Evolutionary conservation across 345 rosid species (phyloP).

Genomic region (Arabis hirsuta): DNA sequence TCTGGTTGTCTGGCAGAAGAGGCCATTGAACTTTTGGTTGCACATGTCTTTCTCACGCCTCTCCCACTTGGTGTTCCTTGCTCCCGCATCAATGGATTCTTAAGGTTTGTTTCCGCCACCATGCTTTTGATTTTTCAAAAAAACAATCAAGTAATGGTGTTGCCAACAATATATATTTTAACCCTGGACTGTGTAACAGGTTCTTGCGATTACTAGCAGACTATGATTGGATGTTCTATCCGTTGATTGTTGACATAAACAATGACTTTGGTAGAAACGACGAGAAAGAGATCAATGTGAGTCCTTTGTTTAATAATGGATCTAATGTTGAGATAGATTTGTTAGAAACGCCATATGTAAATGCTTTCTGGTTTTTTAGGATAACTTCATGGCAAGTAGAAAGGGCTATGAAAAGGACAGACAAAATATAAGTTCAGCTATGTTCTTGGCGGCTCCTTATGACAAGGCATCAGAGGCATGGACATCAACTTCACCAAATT

Average conservation of each 20-base stretch:
- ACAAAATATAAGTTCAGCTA: conserved; percentile 60
- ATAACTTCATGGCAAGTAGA: conserved; percentile 69
- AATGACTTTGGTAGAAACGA: conserved; percentile 69
- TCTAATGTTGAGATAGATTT: conserved; percentile 22
- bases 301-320: conserved; percentile 40
- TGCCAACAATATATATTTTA: conserved; percentile 8
- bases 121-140: conserved; percentile 8
- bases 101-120: conserved; percentile 59
- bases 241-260: conserved; percentile 83
- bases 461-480: conserved; percentile 95
- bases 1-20: conserved; percentile 90
- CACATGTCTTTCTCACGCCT: conserved; percentile 76
- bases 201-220: conserved; percentile 80
- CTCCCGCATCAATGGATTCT: conserved; percentile 83
- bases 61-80: conserved; percentile 77
- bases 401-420: conserved; percentile 54
- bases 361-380: conserved; percentile 46
- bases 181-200: conserved; percentile 51
- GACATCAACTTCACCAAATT: conserved; percentile 73
- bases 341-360: conserved; percentile 18
- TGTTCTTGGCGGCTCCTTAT: conserved; percentile 89
- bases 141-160: conserved; percentile 12
- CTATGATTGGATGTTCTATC: conserved; percentile 81
- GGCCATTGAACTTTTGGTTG: conserved; percentile 84
- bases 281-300: conserved; percentile 76